Conservation (phyloP, 768 basidiomycete genomes). For the Lyophyllum decastes region DNA sequence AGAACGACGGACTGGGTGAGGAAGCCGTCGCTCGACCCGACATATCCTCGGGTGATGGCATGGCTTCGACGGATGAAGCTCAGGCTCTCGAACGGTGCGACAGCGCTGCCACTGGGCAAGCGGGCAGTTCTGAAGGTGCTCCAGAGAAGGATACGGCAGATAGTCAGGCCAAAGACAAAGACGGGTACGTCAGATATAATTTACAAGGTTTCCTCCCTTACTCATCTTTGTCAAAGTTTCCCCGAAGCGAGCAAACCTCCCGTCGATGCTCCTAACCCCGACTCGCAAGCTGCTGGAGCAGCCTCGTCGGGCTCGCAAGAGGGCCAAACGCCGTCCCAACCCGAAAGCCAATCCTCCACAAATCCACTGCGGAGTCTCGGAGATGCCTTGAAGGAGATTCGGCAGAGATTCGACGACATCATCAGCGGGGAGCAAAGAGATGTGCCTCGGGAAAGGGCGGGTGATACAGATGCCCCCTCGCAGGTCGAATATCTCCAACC, state of each 20-base stretch:
- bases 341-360: constrained; percentile 34
- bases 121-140: constrained; percentile 28
- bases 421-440: constrained; percentile 41
- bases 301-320: constrained; percentile 45
- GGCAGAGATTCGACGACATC: constrained; percentile 84
- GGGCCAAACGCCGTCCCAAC: constrained; percentile 41
- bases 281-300: constrained; percentile 31
- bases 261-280: constrained; percentile 16
- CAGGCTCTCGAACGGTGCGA: constrained; percentile 29
- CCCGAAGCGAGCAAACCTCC: constrained; percentile 20
- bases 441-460: constrained; percentile 33
- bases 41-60: constrained; percentile 42
- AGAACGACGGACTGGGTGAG: constrained; percentile 31
- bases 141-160: constrained; percentile 29
- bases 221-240: constrained; percentile 14
- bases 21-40: constrained; percentile 44
- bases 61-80: constrained; percentile 31
- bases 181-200: constrained; percentile 29
- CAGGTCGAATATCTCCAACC: constrained; percentile 79
- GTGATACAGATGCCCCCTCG: constrained; percentile 39
- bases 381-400: constrained; percentile 80
- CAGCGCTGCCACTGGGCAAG: constrained; percentile 30
- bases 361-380: constrained; percentile 81
- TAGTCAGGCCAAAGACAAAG: constrained; percentile 27
- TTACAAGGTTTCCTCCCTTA: not conserved